Evolutionary conservation across 192 early-diverging fungal species (phyloP), one percentile per base, ranked within the genome.

Genomic region (Kickxella alabastrina): DNA sequence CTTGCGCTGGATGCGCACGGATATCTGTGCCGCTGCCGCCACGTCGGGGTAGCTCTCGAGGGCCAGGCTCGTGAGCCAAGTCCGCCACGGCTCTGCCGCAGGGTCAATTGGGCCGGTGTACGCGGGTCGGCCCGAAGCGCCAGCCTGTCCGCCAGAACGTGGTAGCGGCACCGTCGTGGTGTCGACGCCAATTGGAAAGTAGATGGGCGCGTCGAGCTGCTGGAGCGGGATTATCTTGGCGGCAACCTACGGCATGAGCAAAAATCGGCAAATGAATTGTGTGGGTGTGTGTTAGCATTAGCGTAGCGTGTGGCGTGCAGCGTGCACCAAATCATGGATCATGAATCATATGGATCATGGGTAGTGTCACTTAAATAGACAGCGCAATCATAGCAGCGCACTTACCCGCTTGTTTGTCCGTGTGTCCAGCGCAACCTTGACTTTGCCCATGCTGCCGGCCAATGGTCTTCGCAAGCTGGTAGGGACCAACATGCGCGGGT

Each of bases 401-500:
- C 70, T 62, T 74, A 74, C 90, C 76, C 92, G 87, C 62, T 92
- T 90, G 21, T 87, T 86, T 26, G 88, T 93, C n/a, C 83, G 77
- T 28, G 79, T 80, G 58, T 94, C 85, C 8, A 87, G 66, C 31
- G 92, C 93, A 13, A 98, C 77, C 59, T 97, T 95, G 49, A 98
- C 95, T 68, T 96, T 98, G 48, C 92, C 95, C 89, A 93, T 93
- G 55, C 87, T 91, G 6, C 95, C 95, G 40, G 92, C 89, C 95
- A 28, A 98, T 75, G 0, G 93, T 96, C 56, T 95, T 93, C 46
- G 84, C 77, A 39, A 98, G 82, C 49, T 83, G 82, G 65, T 91
- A 98, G 36, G 86, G 80, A 6, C 91, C 91, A 18, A 91, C 76
- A n/a, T n/a, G n/a, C n/a, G n/a, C n/a, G n/a, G n/a, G n/a, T n/a